Evolutionary conservation across 2,329 filamentous ascomycete genomes (phyloP), one percentile per base, ranked within the genome.

Genomic region (Diaporthe amygdali): DNA sequence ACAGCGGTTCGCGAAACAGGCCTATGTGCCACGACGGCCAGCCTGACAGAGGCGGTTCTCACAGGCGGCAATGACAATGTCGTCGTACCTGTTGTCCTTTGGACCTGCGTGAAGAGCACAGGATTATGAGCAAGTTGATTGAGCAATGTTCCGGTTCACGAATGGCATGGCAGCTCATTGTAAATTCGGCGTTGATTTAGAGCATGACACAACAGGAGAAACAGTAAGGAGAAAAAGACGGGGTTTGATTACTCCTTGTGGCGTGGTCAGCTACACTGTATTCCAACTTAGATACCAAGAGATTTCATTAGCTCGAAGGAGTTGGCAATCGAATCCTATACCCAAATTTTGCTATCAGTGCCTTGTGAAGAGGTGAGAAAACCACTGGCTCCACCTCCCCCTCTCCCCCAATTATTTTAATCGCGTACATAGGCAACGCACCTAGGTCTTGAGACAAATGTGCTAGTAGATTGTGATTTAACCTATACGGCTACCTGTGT

Each of bases 61-160:
- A 98, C 96, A 17, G 96, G 96, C 2, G 96, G 96, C 37, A 99
- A 99, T 81, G 96, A 99, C 86, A 99, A 99, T 85, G 96, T 99
- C 22, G 92, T 98, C 74, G 96, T 98, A 74, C 96, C 96, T 5
- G 90, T 99, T 70, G 91, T 97, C 64, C 83, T 99, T 72, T 99
- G 96, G 96, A 89, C 95, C 72, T 91, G 97, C 77, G 95, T 97
- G 47, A 93, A 96, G 82, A 94, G 94, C 37, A 71, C 56, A n/a
- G 69, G 71, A 14, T 52, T 73, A 17, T 73, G 47, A 71, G 5
- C 2, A 39, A n/a, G 34, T 7, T 4, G 4, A 8, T 9, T n/a
- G 41, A 30, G 10, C 12, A 17, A 34, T 5, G 20, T 14, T 8
- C 5, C 5, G n/a, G 41, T 8, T 17, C 17, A 1, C 3, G 8